Evolutionary conservation across 345 rosid species (phyloP).

Genomic region (Eucalyptus marginata): DNA sequence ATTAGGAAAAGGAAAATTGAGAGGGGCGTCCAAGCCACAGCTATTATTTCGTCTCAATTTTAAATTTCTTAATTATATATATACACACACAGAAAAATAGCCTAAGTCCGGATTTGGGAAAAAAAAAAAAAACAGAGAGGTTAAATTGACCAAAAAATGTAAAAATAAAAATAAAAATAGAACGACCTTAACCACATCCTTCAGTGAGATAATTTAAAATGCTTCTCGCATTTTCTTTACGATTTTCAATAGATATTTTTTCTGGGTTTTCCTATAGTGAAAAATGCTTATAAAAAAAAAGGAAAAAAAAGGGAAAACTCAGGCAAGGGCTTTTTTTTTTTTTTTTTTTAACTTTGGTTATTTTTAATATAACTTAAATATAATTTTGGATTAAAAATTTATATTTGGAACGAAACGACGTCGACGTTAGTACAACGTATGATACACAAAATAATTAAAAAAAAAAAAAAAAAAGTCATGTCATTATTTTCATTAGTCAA

Average conservation of each 20-base stretch:
- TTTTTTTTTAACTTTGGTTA: too few species aligned
- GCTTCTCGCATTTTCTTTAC: not conserved
- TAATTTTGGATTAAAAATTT: too few species aligned
- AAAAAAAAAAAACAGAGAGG: not conserved
- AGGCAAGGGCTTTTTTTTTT: not conserved
- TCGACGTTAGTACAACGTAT: rapidly evolving
- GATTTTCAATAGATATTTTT: too few species aligned
- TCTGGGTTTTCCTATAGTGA: not conserved
- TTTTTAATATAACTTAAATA: too few species aligned
- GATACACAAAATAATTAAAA: too few species aligned
- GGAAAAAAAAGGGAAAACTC: rapidly evolving
- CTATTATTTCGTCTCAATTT: not conserved
- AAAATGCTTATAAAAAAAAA: too few species aligned
- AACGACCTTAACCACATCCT: not conserved
- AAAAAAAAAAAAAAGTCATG: too few species aligned
- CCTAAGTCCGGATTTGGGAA: not conserved
- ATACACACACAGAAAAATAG: rapidly evolving
- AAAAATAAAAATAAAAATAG: not conserved
- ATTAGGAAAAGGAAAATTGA: not conserved
- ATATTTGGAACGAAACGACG: rapidly evolving
- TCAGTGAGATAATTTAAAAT: not conserved
- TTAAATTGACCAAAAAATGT: not conserved
- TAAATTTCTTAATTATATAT: not conserved
- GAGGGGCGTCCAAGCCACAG: not conserved
- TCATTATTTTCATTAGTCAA: too few species aligned